These are phyloP conservation scores for Moringa oleifera DNA, from an alignment of 345 rosid species.

Conservation along the genomic window DNA sequence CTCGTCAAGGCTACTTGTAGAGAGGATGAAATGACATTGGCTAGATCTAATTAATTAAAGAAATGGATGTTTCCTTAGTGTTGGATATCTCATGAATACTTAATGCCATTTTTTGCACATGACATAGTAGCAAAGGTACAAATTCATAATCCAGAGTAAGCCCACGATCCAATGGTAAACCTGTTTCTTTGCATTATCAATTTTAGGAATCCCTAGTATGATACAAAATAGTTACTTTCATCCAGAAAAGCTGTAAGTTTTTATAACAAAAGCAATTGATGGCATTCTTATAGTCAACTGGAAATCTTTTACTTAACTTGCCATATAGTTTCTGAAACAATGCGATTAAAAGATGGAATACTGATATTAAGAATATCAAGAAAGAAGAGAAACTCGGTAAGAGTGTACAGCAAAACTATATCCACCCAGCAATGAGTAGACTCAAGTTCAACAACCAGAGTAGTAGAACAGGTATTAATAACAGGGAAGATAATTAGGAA, in stretches of 20 bases:
- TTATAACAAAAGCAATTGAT: background rate
- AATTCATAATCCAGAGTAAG: too few species aligned
- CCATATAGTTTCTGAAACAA: background rate
- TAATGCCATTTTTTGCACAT: background rate
- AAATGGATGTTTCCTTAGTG: background rate
- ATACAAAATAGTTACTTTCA: background rate
- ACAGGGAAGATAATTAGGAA: slow-evolving; percentile 4
- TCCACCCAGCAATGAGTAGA: background rate
- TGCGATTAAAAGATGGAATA: background rate
- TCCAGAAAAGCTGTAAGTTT: background rate
- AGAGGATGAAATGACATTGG: background rate
- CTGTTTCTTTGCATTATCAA: background rate
- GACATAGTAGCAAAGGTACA: too few species aligned
- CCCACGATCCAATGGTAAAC: background rate
- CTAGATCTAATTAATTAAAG: background rate
- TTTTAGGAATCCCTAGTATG: background rate
- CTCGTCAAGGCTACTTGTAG: too few species aligned
- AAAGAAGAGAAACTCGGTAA: too few species aligned
- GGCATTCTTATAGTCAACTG: background rate
- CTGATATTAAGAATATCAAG: background rate
- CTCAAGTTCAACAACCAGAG: background rate
- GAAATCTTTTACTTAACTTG: background rate
- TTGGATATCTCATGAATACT: background rate
- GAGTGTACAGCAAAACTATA: background rate
- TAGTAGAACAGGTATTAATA: background rate